phyloP scores from a whole-genome alignment of 495 filamentous ascomycete genomes.

The Mycothermus thermophilus region DNA sequence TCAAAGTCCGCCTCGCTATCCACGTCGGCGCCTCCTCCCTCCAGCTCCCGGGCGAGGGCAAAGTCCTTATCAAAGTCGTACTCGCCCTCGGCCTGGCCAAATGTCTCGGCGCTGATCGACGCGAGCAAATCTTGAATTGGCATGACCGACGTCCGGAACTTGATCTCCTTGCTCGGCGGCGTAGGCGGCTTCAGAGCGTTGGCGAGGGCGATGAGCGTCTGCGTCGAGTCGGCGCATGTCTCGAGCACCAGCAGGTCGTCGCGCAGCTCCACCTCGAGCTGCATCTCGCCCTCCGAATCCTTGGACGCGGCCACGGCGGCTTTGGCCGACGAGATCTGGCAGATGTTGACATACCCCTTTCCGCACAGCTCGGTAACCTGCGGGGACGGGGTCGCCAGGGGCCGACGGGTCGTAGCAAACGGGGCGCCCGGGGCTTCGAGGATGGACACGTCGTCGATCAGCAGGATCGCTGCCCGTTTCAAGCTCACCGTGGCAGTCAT shows the following conservation, averaged over 20 bases:
- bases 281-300: constrained; percentile 41
- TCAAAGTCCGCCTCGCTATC: constrained; percentile 25
- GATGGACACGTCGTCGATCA: constrained; percentile 62
- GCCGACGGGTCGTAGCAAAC: constrained; percentile 26
- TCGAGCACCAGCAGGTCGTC: constrained; percentile 85
- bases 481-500: constrained; percentile 50
- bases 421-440: constrained; percentile 34
- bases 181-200: constrained; percentile 73
- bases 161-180: constrained; percentile 62
- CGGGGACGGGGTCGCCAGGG: constrained; percentile 35
- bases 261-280: constrained; percentile 63
- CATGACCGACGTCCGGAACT: constrained; percentile 78
- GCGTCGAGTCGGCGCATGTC: constrained; percentile 92
- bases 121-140: constrained; percentile 78
- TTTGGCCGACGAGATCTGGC: constrained; percentile 67
- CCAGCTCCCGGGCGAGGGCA: constrained; percentile 24
- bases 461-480: constrained; percentile 64
- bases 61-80: constrained; percentile 47
- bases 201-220: constrained; percentile 70
- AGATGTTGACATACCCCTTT: constrained; percentile 70
- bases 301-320: constrained; percentile 40
- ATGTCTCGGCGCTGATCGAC: constrained; percentile 76
- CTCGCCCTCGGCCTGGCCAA: constrained; percentile 42
- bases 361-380: constrained; percentile 53
- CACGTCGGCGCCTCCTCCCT: constrained; percentile 18